Percentiles rank a stretch among this genome's conserved stretches.
Evolutionary conservation across 2,329 filamentous ascomycete genomes (phyloP).

Genomic region (Alternaria solani): DNA sequence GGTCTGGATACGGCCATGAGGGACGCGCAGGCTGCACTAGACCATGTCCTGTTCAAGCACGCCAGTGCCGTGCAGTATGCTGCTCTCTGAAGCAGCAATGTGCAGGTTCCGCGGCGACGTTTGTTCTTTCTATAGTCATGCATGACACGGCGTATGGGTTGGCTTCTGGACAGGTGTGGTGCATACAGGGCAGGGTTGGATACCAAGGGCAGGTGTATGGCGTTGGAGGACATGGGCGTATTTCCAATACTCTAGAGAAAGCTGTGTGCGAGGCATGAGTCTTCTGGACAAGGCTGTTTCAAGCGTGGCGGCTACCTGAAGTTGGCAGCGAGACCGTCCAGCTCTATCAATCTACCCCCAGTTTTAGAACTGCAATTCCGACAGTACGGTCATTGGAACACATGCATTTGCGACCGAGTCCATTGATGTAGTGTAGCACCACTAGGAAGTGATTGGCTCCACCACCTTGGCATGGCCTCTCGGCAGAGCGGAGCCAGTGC

Average conservation of each 20-base stretch:
- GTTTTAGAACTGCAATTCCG: conserved; percentile 39
- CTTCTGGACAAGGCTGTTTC: conserved; percentile 1
- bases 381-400: conserved; percentile 40
- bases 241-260: conserved; percentile 31
- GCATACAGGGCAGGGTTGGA: conserved; percentile 29
- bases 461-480: conserved; percentile 8
- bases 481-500: conserved; percentile 29
- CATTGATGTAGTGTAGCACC: conserved; percentile 30
- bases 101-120: conserved; percentile 32
- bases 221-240: conserved; percentile 28
- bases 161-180: conserved; percentile 6
- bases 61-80: conserved; percentile 43
- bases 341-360: conserved; percentile 13
- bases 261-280: conserved; percentile 3
- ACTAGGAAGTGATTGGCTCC: conserved; percentile 29
- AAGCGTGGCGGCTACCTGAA: conserved; percentile 13
- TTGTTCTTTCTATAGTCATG: conserved; percentile 26
- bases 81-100: conserved; percentile 41
- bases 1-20: conserved; percentile 44
- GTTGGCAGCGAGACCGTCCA: conserved; percentile 1
- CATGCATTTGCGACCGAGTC: conserved; percentile 37
- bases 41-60: conserved; percentile 47
- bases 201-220: conserved; percentile 23
- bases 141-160: conserved; percentile 30
- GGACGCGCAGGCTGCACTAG: conserved; percentile 43